Conservation (phyloP, 2,329 filamentous ascomycete species). For the Microdochium trichocladiopsis region DNA sequence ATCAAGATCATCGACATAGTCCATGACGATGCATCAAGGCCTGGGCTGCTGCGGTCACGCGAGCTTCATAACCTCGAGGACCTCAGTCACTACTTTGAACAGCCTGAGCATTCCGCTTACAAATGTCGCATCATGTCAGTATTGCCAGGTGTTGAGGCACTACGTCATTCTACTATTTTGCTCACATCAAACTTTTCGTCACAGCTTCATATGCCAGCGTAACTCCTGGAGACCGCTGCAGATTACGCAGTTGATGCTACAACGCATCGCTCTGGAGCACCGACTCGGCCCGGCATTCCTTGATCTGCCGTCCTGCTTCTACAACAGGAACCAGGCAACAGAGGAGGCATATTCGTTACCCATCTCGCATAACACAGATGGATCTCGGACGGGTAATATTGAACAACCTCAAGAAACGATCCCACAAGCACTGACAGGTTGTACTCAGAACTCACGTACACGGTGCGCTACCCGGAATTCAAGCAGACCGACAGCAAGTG, state of each 20-base stretch:
- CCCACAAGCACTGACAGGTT: background rate
- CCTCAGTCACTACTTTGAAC: constrained; percentile 6
- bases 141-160: too few relatives aligned
- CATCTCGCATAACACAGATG: constrained; percentile 9
- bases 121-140: constrained; percentile 13
- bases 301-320: constrained; percentile 18
- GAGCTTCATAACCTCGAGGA: constrained; percentile 7
- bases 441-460: constrained; percentile 15
- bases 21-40: background rate
- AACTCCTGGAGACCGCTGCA: constrained; percentile 20
- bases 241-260: constrained; percentile 13
- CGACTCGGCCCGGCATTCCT: constrained; percentile 12
- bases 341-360: constrained; percentile 17
- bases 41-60: background rate
- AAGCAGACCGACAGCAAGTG: constrained; percentile 13
- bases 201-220: constrained; percentile 19
- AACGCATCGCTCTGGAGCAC: constrained; percentile 13
- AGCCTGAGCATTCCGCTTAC: constrained; percentile 3
- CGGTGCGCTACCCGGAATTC: constrained; percentile 18
- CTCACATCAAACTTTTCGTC: background rate
- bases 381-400: constrained; percentile 10
- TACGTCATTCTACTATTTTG: background rate
- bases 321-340: constrained; percentile 14
- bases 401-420: background rate
- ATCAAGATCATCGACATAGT: constrained; percentile 11